Evolutionary conservation across 2,329 filamentous ascomycete genomes (phyloP), one percentile per base, ranked within the genome.

Genomic region (Hysterium pulicare): DNA sequence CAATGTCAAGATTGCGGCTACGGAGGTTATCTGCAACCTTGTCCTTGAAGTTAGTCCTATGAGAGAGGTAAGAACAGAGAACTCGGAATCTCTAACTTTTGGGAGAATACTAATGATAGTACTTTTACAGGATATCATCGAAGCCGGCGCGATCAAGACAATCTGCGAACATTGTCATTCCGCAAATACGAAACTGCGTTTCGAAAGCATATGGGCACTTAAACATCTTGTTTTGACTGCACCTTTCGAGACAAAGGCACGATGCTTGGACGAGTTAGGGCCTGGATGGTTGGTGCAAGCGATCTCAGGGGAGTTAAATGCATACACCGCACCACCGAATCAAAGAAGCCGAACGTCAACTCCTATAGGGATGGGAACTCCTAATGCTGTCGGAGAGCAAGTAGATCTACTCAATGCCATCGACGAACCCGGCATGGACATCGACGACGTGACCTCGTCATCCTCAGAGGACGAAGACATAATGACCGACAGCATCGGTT

Each of bases 151-250:
- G 1, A 76, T 95, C 51, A 82, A 81, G 47, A 79, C 86, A 0
- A 73, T 97, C 1, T 95, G 90, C 58, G 81, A 87, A 53, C 87
- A 95, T 61, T 89, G 90, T 1, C 87, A 87, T 62, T 93, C 87
- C 0, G 76, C 79, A 35, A 87, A 91, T 57, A 79, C 86, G n/a
- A 81, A 83, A 35, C 73, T 97, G 40, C 82, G 89, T 19, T 75
- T 94, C 20, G 90, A 93, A 55, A 90, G 90, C 17, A 70, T 98
- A 2, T 98, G 93, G 91, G 89, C 90, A 5, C 71, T 98, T 44
- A 97, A 97, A 62, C 89, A 97, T 67, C 77, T 96, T 38, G 84
- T 95, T 2, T 78, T 86, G 49, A 83, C 82, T 17, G 81, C 86
- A 5, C 77, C 78, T 15, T 82, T 84, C 33, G 78, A 84, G 10